A percentile compares a stretch with the other conserved stretches of the same genome.
Evolutionary conservation across 108 stramenopile species (phyloP).

Genomic region (Cyclotella cryptica): DNA sequence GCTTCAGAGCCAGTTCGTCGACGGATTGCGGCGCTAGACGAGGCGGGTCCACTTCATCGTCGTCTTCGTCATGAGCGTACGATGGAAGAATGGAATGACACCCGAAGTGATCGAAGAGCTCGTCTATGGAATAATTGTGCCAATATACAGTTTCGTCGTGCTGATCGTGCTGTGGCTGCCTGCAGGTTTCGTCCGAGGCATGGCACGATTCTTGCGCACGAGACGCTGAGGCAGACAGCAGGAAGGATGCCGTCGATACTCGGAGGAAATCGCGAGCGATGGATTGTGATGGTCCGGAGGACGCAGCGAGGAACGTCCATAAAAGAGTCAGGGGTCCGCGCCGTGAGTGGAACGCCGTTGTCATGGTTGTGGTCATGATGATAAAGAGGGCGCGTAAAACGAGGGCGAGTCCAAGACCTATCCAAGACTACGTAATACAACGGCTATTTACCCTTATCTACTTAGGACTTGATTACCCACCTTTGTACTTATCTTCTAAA

Average conservation of each 20-base stretch:
- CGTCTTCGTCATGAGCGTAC: background rate
- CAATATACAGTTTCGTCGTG: background rate
- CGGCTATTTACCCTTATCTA: no score
- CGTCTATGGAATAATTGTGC: constrained; percentile 8
- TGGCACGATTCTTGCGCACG: background rate
- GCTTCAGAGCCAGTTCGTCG: background rate
- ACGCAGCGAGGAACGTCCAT: no score
- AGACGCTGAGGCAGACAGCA: background rate
- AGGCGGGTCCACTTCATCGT: background rate
- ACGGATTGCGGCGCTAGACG: background rate
- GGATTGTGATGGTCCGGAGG: no score
- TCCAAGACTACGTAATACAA: no score
- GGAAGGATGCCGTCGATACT: background rate
- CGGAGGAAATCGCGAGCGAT: no score
- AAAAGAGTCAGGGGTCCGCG: no score
- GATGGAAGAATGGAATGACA: background rate
- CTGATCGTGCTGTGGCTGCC: background rate
- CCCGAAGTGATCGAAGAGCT: background rate
- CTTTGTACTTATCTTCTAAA: no score
- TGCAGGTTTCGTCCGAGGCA: background rate
- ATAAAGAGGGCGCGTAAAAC: no score
- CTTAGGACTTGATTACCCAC: no score
- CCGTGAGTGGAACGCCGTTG: no score
- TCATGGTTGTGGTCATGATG: no score
- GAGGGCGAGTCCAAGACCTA: no score